Base-by-base conservation (phyloP, 768 basidiomycete genomes). In the Nidularia pulvinata region DNA sequence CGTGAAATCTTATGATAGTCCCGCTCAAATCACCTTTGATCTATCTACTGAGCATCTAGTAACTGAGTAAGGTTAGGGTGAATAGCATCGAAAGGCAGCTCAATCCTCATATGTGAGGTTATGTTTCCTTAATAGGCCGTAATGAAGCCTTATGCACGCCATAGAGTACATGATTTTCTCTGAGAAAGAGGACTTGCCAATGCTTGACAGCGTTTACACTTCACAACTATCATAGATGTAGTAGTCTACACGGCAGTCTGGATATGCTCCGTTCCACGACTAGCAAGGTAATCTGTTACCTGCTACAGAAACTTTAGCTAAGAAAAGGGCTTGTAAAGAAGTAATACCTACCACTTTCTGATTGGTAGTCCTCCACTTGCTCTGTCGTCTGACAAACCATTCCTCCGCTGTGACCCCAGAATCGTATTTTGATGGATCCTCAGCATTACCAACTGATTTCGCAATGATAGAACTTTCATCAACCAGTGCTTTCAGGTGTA, bases 381-480 rank as follows among this genome's bases (percentile, higher is more conserved):
- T 42, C 39, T 42, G 39, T 16, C 39, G 11, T 11, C 39, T 11
- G 16, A 11, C 22, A 52, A 45, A 44, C 51, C 51, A 44, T 32
- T 52, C 22, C 22, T 19, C 30, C 22, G 36, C 36, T 7, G 50
- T 51, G 7, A 9, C 34, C n/a, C n/a, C 30, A n/a, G 34, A 9
- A 10, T 19, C 10, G 30, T 42, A 51, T 22, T 39, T 39, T 16
- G 22, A 14, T 9, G 13, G 16, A 25, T 30, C 14, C 9, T 25
- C 59, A 58, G 77, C 71, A 2, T 63, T 60, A 6, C 59, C 59
- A 46, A 55, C 84, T 64, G 55, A 83, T 50, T 63, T 67, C 0
- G 81, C 78, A 13, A 88, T 78, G 2, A 79, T 52, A 0, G 70
- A 58, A 52, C 85, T 87, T 7, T 80, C 72, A 32, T 83, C 76